phyloP scores from a whole-genome alignment of 1,284 basidiomycete genomes.

The Heliocybe sulcata region DNA sequence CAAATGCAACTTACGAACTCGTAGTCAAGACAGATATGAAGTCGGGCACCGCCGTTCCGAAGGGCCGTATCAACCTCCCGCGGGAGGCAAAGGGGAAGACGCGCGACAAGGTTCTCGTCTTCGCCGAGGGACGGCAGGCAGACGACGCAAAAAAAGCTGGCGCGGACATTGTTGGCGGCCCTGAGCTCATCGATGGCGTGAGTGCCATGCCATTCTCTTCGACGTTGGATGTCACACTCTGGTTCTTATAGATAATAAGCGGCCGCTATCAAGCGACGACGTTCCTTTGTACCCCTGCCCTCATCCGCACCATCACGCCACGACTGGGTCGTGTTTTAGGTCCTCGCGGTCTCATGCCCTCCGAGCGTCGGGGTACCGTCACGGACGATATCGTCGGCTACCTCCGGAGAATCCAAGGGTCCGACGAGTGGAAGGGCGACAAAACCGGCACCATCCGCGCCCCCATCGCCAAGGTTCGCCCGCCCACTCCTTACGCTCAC shows the following conservation, averaged over 20 bases:
- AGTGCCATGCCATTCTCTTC: conserved; percentile 19
- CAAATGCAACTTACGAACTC: conserved; percentile 73
- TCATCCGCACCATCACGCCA: conserved; percentile 76
- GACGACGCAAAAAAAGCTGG: conserved; percentile 78
- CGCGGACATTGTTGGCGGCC: conserved; percentile 81
- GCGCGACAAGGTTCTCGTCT: conserved; percentile 78
- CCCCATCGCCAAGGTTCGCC: conserved; percentile 61
- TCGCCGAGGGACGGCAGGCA: conserved; percentile 74
- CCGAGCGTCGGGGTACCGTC: conserved; percentile 89
- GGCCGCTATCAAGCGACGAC: conserved; percentile 71
- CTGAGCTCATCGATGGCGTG: conserved; percentile 78
- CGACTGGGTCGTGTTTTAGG: conserved; percentile 87
- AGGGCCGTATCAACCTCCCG: conserved; percentile 68
- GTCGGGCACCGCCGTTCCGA: conserved; percentile 71
- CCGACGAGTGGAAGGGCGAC: conserved; percentile 92
- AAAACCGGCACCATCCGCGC: conserved; percentile 80
- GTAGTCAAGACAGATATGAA: conserved; percentile 73
- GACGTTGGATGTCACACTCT: conserved; percentile 1
- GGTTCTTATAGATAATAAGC: conserved; percentile 47
- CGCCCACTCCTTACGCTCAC: conserved; percentile 5
- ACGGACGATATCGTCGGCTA: conserved; percentile 81
- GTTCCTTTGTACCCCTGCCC: conserved; percentile 76
- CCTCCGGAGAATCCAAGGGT: conserved; percentile 75
- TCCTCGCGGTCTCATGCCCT: conserved; percentile 94
- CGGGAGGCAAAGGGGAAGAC: conserved; percentile 67